Percentiles rank a stretch among this genome's conserved stretches.
These are phyloP conservation scores for Apiotrichum domesticum DNA, from an alignment of 1,284 basidiomycete genomes.

Conservation along the genomic window DNA sequence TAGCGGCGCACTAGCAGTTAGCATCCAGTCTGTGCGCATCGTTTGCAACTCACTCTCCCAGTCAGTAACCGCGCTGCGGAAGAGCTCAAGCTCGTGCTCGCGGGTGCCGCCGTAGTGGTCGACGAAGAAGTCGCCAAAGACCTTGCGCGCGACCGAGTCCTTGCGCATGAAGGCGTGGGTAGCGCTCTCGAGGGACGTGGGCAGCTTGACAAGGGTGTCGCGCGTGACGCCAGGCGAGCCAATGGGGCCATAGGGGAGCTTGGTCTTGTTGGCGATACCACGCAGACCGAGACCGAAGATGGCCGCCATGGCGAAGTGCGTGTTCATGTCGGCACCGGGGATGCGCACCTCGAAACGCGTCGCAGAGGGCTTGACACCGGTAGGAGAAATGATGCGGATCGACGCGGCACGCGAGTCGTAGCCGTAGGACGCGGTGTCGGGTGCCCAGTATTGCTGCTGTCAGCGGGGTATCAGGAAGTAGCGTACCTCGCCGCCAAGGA, in stretches of 20 bases:
- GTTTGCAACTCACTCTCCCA: conserved; percentile 69
- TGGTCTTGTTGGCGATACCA: conserved; percentile 72
- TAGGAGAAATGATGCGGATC: conserved; percentile 84
- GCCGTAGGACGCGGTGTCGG: conserved; percentile 79
- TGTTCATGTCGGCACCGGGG: conserved; percentile 89
- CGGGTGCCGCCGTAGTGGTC: conserved; percentile 91
- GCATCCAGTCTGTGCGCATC: background rate
- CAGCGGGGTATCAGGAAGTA: background rate
- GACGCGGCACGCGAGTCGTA: conserved; percentile 91
- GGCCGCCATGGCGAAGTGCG: conserved; percentile 78
- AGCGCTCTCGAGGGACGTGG: conserved; percentile 70
- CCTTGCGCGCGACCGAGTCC: conserved; percentile 73
- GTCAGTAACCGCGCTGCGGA: conserved; percentile 83
- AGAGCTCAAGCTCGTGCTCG: conserved; percentile 76
- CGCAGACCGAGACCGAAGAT: conserved; percentile 80
- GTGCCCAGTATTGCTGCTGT: conserved; percentile 73
- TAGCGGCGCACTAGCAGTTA: conserved; percentile 66
- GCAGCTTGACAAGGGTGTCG: conserved; percentile 59
- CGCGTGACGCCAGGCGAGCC: conserved; percentile 40
- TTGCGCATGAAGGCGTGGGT: conserved; percentile 70
- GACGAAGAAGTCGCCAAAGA: conserved; percentile 82
- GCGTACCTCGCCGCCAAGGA: conserved; percentile 76
- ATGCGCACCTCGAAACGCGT: conserved; percentile 86
- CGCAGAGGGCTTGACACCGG: conserved; percentile 68
- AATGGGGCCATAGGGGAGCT: conserved; percentile 67